A percentile compares a stretch with the other conserved stretches of the same genome.
phyloP scores from a whole-genome alignment of 2,329 filamentous ascomycete species.

The Diplocarpon rosae region DNA sequence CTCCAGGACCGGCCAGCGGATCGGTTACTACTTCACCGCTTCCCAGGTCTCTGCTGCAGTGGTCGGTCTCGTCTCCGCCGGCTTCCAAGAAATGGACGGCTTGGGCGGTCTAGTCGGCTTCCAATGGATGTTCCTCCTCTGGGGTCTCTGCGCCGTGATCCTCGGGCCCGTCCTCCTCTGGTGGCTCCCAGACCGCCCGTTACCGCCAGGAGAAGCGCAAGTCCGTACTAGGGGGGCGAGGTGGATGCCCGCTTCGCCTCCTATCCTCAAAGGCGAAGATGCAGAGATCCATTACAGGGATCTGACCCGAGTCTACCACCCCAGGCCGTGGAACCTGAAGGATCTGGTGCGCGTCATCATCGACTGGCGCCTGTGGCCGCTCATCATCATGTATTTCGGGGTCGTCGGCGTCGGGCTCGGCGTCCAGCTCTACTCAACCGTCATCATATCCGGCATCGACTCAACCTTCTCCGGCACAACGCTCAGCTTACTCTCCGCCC shows the following conservation, averaged over 20 bases:
- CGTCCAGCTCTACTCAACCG: constrained; percentile 75
- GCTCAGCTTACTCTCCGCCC: constrained; percentile 74
- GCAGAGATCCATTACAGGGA: constrained; percentile 75
- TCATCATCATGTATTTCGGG: constrained; percentile 87
- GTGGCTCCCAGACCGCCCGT: constrained; percentile 82
- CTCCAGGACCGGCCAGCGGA: constrained; percentile 73
- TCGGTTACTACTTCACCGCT: constrained; percentile 83
- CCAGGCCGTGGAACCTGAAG: constrained; percentile 57
- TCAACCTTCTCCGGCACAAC: constrained; percentile 60
- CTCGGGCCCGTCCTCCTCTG: constrained; percentile 67
- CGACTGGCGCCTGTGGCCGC: constrained; percentile 82
- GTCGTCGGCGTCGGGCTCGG: constrained; percentile 89
- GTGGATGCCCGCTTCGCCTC: constrained; percentile 58
- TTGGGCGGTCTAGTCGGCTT: constrained; percentile 65
- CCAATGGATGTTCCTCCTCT: constrained; percentile 88
- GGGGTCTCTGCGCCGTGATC: constrained; percentile 63
- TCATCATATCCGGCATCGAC: constrained; percentile 75
- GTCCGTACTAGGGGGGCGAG: constrained; percentile 39
- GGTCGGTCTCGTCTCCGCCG: constrained; percentile 79
- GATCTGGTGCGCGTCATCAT: constrained; percentile 62
- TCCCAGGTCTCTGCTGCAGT: constrained; percentile 82
- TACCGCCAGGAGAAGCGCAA: constrained; percentile 52
- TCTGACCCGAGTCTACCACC: constrained; percentile 68
- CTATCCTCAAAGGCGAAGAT: constrained; percentile 67
- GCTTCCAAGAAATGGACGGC: constrained; percentile 87